Base-by-base conservation (phyloP, 2,329 filamentous ascomycete genomes). In the Emmonsia crescens region DNA sequence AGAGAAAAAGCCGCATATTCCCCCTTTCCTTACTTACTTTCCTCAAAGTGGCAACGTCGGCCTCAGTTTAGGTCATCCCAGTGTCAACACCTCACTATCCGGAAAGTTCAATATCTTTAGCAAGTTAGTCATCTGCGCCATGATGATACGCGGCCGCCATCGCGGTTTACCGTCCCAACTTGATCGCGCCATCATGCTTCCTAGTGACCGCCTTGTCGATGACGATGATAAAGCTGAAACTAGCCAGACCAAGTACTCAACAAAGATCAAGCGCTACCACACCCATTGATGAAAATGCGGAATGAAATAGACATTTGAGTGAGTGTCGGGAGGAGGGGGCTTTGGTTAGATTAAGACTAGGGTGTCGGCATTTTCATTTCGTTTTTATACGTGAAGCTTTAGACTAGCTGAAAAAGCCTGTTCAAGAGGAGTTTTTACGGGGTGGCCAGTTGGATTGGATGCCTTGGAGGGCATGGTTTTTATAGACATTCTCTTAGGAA, bases 91-190 rank as follows among this genome's bases (percentile, higher is more conserved):
- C 21, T 73, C 70, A 2, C 64, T 74, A n/a, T 65, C 71, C 27
- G 81, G 80, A 4, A 68, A 74, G 46, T 82, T 81, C 73, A 75
- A 76, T 38, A 75, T 69, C 4, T 68, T 80, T 24, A 62, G 79
- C 66, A 84, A 84, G 70, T 67, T 84, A 52, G 77, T 84, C 1
- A 70, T 84, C 24, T 82, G 80, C 64, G 77, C 76, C 2, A 78
- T 83, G 59, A 84, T 84, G 82, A 70, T 84, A 31, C 71, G 82
- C 61, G 82, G 82, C 1, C 69, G 82, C 44, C 82, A 84, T 72
- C 72, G 82, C 51, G 81, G 80, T 14, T 68, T 85, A 64, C 82
- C 82, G 0, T 80, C 82, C 40, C 78, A 79, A 55, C 79, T 84
- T 64, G 82, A 85, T 68, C 71, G 75, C 36, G 75, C 76, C 27